Evolutionary conservation across 352 stramenopile genomes (phyloP).

Genomic region (Pythium phragmiticola): DNA sequence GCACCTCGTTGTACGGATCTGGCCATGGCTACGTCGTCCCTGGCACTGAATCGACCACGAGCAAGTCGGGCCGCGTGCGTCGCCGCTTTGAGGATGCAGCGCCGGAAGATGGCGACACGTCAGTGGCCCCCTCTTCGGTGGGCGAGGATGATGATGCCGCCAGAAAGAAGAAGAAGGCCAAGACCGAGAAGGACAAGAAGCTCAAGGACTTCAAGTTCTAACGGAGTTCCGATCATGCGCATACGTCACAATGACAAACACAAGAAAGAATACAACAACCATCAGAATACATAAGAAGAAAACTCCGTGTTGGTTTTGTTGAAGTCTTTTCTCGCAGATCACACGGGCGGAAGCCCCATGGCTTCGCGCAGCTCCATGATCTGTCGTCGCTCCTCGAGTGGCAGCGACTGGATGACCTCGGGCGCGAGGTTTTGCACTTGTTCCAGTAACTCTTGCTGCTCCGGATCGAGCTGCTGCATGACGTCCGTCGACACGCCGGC

Average conservation of each 20-base stretch:
- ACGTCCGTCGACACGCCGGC: conserved; percentile 65
- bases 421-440: conserved; percentile 80
- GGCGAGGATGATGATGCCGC: conserved; percentile 51
- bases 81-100: conserved; percentile 70
- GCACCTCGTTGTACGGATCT: conserved; percentile 72
- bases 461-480: conserved; percentile 67
- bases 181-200: conserved; percentile 80
- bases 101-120: conserved; percentile 24
- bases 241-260: not conserved
- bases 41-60: conserved; percentile 30
- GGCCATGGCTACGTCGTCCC: conserved; percentile 74
- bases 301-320: not conserved
- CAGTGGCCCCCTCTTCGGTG: conserved; percentile 27
- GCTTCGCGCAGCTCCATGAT: conserved; percentile 84
- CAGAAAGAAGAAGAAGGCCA: conserved; percentile 74
- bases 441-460: conserved; percentile 77
- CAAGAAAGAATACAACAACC: conserved; percentile 18
- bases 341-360: conserved; percentile 71
- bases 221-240: not conserved
- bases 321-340: conserved; percentile 1
- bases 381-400: conserved; percentile 65
- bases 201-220: conserved; percentile 89
- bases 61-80: conserved; percentile 55
- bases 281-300: not conserved
- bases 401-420: conserved; percentile 78